Percentiles rank a stretch among this genome's conserved stretches.
These are phyloP conservation scores for Pisolithus orientalis DNA, from an alignment of 768 basidiomycete species.

Conservation along the genomic window DNA sequence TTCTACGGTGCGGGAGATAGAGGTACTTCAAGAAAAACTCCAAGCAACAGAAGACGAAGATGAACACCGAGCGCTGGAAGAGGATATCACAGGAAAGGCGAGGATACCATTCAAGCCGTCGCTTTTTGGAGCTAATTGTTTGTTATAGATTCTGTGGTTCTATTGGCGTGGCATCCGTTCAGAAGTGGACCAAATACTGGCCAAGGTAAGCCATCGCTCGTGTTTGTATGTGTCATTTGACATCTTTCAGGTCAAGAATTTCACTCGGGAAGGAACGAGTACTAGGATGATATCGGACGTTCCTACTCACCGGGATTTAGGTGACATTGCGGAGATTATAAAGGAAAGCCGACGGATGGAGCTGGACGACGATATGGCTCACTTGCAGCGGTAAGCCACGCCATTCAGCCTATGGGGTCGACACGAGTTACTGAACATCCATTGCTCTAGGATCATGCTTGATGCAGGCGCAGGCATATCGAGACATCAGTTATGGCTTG, in stretches of 20 bases:
- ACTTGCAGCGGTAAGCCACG: neutral
- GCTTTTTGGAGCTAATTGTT: neutral
- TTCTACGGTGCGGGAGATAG: neutral
- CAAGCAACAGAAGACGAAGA: neutral
- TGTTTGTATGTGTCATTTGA: neutral
- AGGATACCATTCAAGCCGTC: neutral
- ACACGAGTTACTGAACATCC: neutral
- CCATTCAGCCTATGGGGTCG: neutral
- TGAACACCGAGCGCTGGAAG: neutral
- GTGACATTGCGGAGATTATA: too few relatives aligned
- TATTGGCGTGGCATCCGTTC: neutral
- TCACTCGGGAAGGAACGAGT: neutral
- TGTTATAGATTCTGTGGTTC: neutral
- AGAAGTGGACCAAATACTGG: neutral
- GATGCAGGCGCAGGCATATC: neutral
- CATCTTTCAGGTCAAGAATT: neutral
- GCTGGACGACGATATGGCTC: neutral
- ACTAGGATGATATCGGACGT: too few relatives aligned
- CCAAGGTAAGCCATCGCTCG: neutral
- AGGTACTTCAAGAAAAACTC: neutral
- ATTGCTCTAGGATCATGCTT: neutral
- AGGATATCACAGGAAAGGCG: neutral
- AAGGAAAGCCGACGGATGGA: too few relatives aligned
- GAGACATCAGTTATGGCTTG: neutral
- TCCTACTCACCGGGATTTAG: too few relatives aligned